phyloP scores from a whole-genome alignment of 2,329 filamentous ascomycete genomes.

The Chrysoporthe cubensis region DNA sequence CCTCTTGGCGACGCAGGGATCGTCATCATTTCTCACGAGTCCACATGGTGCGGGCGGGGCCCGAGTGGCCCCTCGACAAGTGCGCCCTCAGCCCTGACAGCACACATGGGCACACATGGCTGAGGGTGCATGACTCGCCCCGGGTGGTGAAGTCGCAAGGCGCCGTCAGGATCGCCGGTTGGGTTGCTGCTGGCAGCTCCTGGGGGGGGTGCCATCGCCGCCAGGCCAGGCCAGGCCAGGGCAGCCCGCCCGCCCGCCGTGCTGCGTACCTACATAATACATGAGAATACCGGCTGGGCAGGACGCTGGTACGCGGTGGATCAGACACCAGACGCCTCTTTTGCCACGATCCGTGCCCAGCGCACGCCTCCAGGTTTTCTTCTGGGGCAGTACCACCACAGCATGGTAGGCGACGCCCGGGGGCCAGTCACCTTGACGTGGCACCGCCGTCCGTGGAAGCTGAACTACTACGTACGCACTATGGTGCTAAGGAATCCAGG shows the following conservation, averaged over 20 bases:
- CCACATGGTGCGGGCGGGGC: conserved; percentile 4
- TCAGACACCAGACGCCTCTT: too few species aligned
- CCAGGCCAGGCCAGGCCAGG: too few species aligned
- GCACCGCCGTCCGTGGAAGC: not conserved
- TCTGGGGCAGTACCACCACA: too few species aligned
- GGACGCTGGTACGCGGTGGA: too few species aligned
- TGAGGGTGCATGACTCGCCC: not conserved
- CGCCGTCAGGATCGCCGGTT: not conserved
- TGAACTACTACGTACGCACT: not conserved
- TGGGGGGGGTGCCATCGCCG: too few species aligned
- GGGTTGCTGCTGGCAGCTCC: too few species aligned
- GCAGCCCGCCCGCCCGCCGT: too few species aligned
- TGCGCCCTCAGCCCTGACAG: not conserved
- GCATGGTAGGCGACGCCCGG: too few species aligned
- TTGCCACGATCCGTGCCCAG: too few species aligned
- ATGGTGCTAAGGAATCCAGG: not conserved
- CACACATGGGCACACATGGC: not conserved
- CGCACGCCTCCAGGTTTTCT: too few species aligned
- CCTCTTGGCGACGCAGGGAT: conserved; percentile 10
- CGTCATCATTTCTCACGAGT: not conserved
- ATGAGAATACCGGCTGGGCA: too few species aligned
- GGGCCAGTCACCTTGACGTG: not conserved
- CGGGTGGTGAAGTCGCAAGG: not conserved
- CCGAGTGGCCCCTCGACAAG: not conserved
- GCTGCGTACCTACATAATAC: too few species aligned